Percentiles rank a stretch among this genome's conserved stretches.
phyloP scores from a whole-genome alignment of 768 basidiomycete species.

The Psilocybe cubensis region DNA sequence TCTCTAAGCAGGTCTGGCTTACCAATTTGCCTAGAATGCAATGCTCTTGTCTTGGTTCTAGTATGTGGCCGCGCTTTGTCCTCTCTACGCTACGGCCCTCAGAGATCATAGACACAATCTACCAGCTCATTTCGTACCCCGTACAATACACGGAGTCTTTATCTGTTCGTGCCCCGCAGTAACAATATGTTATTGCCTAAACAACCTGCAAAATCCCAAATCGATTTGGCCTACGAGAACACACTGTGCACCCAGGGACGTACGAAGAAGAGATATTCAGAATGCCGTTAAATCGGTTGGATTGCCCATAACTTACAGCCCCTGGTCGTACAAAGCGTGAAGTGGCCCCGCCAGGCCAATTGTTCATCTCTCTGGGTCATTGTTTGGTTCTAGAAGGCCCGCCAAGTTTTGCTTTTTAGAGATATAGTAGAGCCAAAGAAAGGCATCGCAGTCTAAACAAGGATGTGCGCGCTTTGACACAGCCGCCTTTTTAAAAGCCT shows the following conservation, averaged over 20 bases:
- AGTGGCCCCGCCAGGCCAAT: background rate
- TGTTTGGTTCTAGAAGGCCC: background rate
- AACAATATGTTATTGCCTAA: no score
- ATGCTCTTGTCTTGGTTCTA: background rate
- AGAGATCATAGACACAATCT: background rate
- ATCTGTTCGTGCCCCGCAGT: no score
- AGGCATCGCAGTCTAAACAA: background rate
- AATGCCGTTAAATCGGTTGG: no score
- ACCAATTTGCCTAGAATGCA: no score
- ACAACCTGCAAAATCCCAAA: no score
- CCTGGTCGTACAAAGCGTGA: no score
- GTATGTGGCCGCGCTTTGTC: background rate
- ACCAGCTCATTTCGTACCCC: background rate
- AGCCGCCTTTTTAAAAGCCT: background rate
- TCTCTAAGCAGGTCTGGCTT: no score
- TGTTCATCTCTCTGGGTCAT: background rate
- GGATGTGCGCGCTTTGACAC: background rate
- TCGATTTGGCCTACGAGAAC: no score
- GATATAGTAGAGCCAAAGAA: background rate
- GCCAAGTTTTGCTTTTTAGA: background rate
- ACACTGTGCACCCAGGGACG: no score
- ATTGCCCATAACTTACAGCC: no score
- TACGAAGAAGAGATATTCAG: no score
- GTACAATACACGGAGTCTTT: background rate
- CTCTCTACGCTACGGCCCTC: background rate